Evolutionary conservation across 78 protist species (phyloP).

Genomic region (Creolimax fragrantissima): DNA sequence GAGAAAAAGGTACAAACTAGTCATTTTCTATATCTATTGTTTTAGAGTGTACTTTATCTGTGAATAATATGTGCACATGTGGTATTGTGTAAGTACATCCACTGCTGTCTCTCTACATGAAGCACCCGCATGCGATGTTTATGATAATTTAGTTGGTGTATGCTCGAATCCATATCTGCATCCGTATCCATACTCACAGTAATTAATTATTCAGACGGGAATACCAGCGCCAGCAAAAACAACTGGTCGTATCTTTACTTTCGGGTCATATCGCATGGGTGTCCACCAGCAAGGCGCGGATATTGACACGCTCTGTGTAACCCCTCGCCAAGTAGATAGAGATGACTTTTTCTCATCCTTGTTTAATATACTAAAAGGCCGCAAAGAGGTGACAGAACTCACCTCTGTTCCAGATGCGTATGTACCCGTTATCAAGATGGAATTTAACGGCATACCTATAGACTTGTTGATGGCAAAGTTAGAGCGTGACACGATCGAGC

Average conservation of each 20-base stretch:
- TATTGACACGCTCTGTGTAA: slow-evolving; percentile 87
- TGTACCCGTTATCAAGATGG: slow-evolving; percentile 86
- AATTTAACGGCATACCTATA: slow-evolving; percentile 69
- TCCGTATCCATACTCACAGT: neutral
- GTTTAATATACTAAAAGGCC: slow-evolving; percentile 23
- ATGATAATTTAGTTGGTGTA: neutral
- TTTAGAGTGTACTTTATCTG: neutral
- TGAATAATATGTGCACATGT: neutral
- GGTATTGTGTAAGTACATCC: neutral
- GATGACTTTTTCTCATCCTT: slow-evolving; percentile 69
- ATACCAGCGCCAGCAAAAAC: slow-evolving; percentile 19
- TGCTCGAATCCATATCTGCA: neutral
- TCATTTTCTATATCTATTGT: neutral
- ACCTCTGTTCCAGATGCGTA: slow-evolving; percentile 76
- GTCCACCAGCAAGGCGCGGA: slow-evolving; percentile 81
- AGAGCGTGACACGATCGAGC: slow-evolving; percentile 41
- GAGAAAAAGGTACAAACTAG: slow-evolving; percentile 22
- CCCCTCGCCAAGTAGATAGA: slow-evolving; percentile 65
- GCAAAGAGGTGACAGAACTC: slow-evolving; percentile 50
- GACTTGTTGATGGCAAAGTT: slow-evolving; percentile 85
- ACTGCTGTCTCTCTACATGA: neutral
- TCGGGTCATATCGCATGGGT: slow-evolving; percentile 94
- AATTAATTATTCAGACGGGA: neutral
- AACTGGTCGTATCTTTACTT: slow-evolving; percentile 72
- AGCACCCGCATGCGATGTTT: neutral